phyloP scores from a whole-genome alignment of 2,329 filamentous ascomycete species.

The Zasmidium citrigriseum region DNA sequence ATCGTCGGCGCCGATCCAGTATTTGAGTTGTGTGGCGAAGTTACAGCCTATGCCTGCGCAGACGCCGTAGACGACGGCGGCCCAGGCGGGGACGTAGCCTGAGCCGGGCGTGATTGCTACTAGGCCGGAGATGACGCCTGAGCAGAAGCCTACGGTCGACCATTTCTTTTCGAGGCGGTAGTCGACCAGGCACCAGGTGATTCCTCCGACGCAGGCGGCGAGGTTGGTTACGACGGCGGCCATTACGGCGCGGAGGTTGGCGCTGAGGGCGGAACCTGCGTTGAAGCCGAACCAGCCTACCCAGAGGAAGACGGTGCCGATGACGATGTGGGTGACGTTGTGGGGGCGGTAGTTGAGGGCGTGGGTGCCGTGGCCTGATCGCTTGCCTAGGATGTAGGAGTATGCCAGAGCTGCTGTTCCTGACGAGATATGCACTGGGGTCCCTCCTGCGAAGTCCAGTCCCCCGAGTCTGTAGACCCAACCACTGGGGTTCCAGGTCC shows the following conservation, averaged over 20 bases:
- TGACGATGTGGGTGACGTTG: constrained; percentile 89
- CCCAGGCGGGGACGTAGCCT: constrained; percentile 82
- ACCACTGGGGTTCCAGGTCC: constrained; percentile 85
- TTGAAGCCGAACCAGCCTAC: constrained; percentile 98
- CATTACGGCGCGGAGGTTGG: constrained; percentile 75
- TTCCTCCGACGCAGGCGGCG: constrained; percentile 78
- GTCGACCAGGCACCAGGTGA: constrained; percentile 88
- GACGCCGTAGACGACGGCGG: constrained; percentile 76
- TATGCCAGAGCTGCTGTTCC: constrained; percentile 84
- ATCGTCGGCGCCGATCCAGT: constrained; percentile 77
- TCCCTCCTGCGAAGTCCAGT: constrained; percentile 86
- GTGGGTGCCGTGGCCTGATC: constrained; percentile 79
- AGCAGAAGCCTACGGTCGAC: constrained; percentile 92
- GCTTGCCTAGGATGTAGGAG: constrained; percentile 86
- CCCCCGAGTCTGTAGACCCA: constrained; percentile 81
- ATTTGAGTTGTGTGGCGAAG: constrained; percentile 90
- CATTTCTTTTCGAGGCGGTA: constrained; percentile 88
- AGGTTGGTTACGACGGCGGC: constrained; percentile 84
- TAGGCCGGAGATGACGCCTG: constrained; percentile 81
- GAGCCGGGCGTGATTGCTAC: constrained; percentile 88
- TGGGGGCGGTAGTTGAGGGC: constrained; percentile 90
- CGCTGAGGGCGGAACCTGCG: constrained; percentile 87
- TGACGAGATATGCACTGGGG: constrained; percentile 87
- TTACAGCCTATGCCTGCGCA: constrained; percentile 78
- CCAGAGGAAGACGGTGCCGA: constrained; percentile 92